Base-by-base conservation (phyloP, 2,329 filamentous ascomycete genomes). In the Aspergillus neotritici region DNA sequence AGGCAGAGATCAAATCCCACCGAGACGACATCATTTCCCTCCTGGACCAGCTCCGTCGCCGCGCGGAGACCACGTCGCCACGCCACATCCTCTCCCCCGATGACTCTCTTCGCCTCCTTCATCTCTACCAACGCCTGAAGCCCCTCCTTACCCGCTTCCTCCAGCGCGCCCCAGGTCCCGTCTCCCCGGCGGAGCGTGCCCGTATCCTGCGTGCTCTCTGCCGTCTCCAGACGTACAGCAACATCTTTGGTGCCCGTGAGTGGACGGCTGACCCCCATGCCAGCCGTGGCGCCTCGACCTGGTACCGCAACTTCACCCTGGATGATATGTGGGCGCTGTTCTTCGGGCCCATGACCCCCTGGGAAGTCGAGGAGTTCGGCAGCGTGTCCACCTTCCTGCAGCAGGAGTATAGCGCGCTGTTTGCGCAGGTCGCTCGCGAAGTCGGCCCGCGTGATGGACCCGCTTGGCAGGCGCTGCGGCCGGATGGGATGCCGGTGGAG, bases 331-430 rank as follows among this genome's bases (percentile, higher is more conserved):
- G 49, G 49, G 39, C 37, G 28, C 40, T 48, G n/a, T 46, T 50
- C 34, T 52, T 52, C 37, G 39, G 41, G 15, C 35, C 44, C 3
- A 46, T 52, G 44, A 34, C 49, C 2, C 44, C 49, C 2, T 52
- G 49, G 49, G 47, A 52, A 16, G 44, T 52, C 6, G 49, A 52
- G 21, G 49, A 52, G 30, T 52, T 52, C 15, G 49, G 49, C 14
- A 50, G 39, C 14, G 40, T 50, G 12, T 50, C 44, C 42, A 37
- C 40, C 3, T 44, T 50, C 29, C 35, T 48, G n/a, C 47, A 46
- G 5, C 31, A 50, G 13, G 34, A 45, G 16, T 52, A 50, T 16
- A 41, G 16, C 31, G 21, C 35, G 5, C 32, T 50, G 16, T 52
- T 52, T 30, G 32, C 40, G 5, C 44, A 46, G 17, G 44, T 51